phyloP scores from a whole-genome alignment of 331 rosid genomes.

The Malus hybrid region DNA sequence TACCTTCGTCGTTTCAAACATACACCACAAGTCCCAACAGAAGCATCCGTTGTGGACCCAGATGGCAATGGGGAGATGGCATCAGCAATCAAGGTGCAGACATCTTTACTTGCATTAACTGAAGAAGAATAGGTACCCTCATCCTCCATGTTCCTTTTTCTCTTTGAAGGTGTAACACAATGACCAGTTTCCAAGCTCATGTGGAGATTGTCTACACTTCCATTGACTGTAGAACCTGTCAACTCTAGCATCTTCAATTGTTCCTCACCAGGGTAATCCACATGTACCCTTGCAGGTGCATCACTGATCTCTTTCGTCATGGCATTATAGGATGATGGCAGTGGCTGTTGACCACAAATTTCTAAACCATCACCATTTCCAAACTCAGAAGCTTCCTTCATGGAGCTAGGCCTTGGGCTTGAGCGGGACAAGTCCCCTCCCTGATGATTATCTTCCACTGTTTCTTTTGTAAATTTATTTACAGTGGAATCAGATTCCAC shows the following conservation, averaged over 20 bases:
- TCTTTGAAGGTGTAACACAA: slow-evolving; percentile 32
- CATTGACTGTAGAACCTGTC: slow-evolving; percentile 14
- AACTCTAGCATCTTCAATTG: slow-evolving; percentile 11
- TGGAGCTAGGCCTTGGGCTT: background rate
- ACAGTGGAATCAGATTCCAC: slow-evolving; percentile 18
- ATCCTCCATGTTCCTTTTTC: slow-evolving; percentile 34
- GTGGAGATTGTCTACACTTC: slow-evolving; percentile 3
- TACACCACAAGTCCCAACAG: slow-evolving; percentile 19
- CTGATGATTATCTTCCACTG: slow-evolving; percentile 13
- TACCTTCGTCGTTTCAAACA: slow-evolving; percentile 33
- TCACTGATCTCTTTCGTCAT: slow-evolving; percentile 11
- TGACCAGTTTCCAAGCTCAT: slow-evolving; percentile 21
- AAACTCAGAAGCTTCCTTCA: background rate
- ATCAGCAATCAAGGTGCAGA: slow-evolving; percentile 20
- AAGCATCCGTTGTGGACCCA: slow-evolving; percentile 10
- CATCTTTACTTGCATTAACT: slow-evolving; percentile 23
- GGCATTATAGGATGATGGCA: slow-evolving; percentile 12
- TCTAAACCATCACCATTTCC: slow-evolving; percentile 11
- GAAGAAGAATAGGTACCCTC: slow-evolving; percentile 31
- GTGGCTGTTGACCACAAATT: slow-evolving; percentile 2
- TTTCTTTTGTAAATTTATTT: slow-evolving; percentile 16
- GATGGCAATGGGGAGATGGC: slow-evolving; percentile 18
- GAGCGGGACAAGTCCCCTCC: slow-evolving; percentile 6
- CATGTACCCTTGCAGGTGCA: slow-evolving; percentile 18
- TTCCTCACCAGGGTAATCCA: slow-evolving; percentile 20